A percentile compares a stretch with the other conserved stretches of the same genome.
Evolutionary conservation across 2,329 filamentous ascomycete species (phyloP).

Genomic region (Botrytis aclada): DNA sequence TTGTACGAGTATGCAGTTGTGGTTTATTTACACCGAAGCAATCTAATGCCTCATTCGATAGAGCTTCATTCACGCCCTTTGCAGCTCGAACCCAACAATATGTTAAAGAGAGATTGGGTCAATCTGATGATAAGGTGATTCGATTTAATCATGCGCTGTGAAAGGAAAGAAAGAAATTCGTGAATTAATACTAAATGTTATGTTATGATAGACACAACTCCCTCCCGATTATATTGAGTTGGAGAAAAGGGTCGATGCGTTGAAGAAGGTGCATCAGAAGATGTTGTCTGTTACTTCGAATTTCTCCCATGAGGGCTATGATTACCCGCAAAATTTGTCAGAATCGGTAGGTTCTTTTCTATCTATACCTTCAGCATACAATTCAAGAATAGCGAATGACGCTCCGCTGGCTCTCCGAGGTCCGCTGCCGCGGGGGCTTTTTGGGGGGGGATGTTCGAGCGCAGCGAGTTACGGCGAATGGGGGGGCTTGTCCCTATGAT

Average conservation of each 20-base stretch:
- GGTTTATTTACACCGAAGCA: slow-evolving; percentile 25
- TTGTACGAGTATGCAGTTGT: slow-evolving; percentile 4
- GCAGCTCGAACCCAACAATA: slow-evolving; percentile 93
- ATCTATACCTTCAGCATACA: neutral
- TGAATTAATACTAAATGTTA: slow-evolving; percentile 3
- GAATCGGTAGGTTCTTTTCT: slow-evolving; percentile 16
- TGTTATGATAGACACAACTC: slow-evolving; percentile 77
- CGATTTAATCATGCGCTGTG: slow-evolving; percentile 6
- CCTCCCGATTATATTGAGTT: slow-evolving; percentile 97
- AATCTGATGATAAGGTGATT: slow-evolving; percentile 84
- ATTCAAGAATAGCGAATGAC: neutral
- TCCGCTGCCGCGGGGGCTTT: neutral
- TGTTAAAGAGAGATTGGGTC: slow-evolving; percentile 95
- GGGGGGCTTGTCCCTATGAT: neutral
- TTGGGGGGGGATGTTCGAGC: neutral
- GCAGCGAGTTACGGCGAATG: neutral
- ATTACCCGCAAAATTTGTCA: slow-evolving; percentile 93
- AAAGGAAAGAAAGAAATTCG: neutral
- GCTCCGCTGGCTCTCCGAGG: neutral
- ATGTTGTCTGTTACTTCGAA: slow-evolving; percentile 94
- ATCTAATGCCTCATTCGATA: slow-evolving; percentile 45
- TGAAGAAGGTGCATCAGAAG: slow-evolving; percentile 96
- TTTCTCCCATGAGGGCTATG: slow-evolving; percentile 83
- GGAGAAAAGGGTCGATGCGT: slow-evolving; percentile 95
- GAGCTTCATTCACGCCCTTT: slow-evolving; percentile 85